These are phyloP conservation scores for Linum lewisii DNA, from an alignment of 345 rosid species.

Conservation along the genomic window DNA sequence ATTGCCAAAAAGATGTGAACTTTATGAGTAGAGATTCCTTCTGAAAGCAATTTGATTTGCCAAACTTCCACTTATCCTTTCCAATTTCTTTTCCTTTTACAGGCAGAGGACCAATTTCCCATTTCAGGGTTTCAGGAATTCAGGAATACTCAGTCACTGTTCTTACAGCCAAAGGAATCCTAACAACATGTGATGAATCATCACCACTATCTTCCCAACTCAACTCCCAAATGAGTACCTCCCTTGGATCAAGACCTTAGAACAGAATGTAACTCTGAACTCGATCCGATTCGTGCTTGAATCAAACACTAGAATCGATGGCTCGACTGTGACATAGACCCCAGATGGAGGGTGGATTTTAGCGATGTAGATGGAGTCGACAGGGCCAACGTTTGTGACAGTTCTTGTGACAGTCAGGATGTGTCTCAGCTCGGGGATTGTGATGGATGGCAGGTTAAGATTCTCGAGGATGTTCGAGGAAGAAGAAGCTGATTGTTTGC, in stretches of 20 bases:
- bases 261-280: conserved; percentile 28
- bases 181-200: conserved; percentile 27
- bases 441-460: conserved; percentile 58
- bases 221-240: conserved; percentile 45
- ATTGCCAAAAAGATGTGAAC: not conserved
- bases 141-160: conserved; percentile 23
- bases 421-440: conserved; percentile 47
- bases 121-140: conserved; percentile 17
- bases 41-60: not conserved
- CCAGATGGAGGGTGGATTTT: conserved; percentile 28
- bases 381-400: conserved; percentile 22
- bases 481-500: conserved; percentile 14
- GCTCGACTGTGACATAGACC: conserved; percentile 18
- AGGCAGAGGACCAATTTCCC: not conserved
- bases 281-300: conserved; percentile 13
- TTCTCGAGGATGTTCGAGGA: conserved; percentile 28
- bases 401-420: conserved; percentile 19
- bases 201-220: conserved; percentile 36
- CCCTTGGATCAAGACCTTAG: conserved; percentile 35
- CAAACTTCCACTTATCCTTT: not conserved
- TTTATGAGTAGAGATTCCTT: not conserved
- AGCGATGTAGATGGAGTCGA: not conserved
- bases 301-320: conserved; percentile 19
- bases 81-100: not conserved
- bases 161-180: conserved; percentile 34